Conservation (phyloP, 768 basidiomycete species). For the Termitomyces sp. region DNA sequence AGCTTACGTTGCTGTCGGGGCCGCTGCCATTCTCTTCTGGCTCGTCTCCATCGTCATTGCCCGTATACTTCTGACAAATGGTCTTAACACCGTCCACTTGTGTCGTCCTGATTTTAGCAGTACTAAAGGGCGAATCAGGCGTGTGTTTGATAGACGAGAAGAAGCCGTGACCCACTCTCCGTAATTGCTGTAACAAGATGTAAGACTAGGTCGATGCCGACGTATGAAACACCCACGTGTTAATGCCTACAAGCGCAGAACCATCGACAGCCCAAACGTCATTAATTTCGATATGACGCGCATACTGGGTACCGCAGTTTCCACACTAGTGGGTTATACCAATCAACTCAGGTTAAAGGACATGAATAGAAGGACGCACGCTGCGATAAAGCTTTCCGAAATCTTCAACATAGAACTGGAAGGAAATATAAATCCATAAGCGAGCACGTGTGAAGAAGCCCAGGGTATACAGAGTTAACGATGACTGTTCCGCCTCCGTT, state of each 20-base stretch:
- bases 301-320: conserved; percentile 26
- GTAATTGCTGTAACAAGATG: conserved; percentile 20
- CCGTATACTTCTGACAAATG: conserved; percentile 26
- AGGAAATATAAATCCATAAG: background rate
- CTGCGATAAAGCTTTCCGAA: conserved; percentile 35
- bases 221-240: conserved; percentile 18
- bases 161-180: conserved; percentile 22
- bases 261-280: conserved; percentile 29
- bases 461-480: conserved; percentile 27
- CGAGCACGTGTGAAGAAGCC: background rate
- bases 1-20: conserved; percentile 24
- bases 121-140: conserved; percentile 12
- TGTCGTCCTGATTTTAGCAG: conserved; percentile 27
- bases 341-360: background rate
- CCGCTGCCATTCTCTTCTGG: conserved; percentile 23
- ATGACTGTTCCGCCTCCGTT: conserved; percentile 31
- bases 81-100: conserved; percentile 21
- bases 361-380: conserved; percentile 11
- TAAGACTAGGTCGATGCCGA: background rate
- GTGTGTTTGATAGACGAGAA: background rate
- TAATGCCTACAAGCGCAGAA: conserved; percentile 24
- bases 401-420: conserved; percentile 33
- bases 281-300: conserved; percentile 24
- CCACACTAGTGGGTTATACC: conserved; percentile 19
- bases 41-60: conserved; percentile 26